Evolutionary conservation across 2,329 filamentous ascomycete species (phyloP).

Genomic region (Arachnomyces sp.): DNA sequence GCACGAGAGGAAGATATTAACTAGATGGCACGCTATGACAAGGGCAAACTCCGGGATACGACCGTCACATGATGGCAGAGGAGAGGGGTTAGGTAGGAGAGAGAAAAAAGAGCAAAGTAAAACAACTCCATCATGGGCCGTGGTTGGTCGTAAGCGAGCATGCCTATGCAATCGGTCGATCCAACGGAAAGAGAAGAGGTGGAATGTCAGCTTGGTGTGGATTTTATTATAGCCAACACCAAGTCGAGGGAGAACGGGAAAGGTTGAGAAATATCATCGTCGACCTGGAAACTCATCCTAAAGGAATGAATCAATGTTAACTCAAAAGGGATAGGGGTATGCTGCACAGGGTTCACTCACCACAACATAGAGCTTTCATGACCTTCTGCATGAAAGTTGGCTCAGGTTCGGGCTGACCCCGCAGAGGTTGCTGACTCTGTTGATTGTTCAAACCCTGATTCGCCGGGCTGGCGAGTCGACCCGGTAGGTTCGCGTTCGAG

Average conservation of each 20-base stretch:
- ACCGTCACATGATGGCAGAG: neutral
- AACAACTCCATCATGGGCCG: constrained; percentile 10
- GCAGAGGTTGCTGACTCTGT: constrained; percentile 40
- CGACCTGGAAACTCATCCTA: constrained; percentile 1
- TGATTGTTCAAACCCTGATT: constrained; percentile 54
- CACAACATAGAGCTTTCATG: constrained; percentile 87
- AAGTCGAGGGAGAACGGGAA: neutral
- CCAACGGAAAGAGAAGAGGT: constrained; percentile 6
- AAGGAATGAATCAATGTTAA: neutral
- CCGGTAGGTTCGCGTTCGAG: constrained; percentile 76
- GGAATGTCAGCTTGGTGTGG: constrained; percentile 1
- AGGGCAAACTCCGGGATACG: constrained; percentile 2
- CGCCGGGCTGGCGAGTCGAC: constrained; percentile 48
- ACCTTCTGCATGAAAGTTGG: constrained; percentile 82
- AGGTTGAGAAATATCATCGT: neutral
- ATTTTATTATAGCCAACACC: neutral
- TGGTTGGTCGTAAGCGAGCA: constrained; percentile 10
- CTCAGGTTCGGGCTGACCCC: constrained; percentile 56
- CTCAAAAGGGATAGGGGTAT: neutral
- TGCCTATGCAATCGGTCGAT: constrained; percentile 9
- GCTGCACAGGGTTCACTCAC: constrained; percentile 37
- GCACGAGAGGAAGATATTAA: neutral
- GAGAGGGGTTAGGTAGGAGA: too few relatives aligned
- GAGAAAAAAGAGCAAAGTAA: neutral
- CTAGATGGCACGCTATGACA: neutral